Conservation (phyloP, 352 stramenopile genomes). For the Globisporangium middletonii region DNA sequence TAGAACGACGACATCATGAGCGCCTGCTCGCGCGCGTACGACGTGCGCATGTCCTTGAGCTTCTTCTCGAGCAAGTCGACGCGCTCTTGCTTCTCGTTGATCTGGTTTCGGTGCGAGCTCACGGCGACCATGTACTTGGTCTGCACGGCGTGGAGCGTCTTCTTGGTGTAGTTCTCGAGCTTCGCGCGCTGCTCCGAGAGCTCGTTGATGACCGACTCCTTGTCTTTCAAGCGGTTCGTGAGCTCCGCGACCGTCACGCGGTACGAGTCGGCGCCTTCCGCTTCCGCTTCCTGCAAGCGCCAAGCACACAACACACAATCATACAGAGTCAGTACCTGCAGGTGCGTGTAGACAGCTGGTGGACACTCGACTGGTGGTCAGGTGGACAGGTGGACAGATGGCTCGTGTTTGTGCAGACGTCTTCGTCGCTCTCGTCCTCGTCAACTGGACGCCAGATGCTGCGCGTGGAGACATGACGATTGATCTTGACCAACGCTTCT, state of each 20-base stretch:
- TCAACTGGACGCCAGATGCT: not conserved
- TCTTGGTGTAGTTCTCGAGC: conserved; percentile 89
- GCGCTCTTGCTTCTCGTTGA: conserved; percentile 82
- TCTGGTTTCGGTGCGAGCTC: conserved; percentile 83
- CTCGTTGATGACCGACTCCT: conserved; percentile 86
- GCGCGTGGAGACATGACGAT: too few relatives aligned
- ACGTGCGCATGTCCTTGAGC: conserved; percentile 72
- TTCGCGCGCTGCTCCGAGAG: conserved; percentile 81
- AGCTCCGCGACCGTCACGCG: conserved; percentile 74
- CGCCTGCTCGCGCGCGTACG: conserved; percentile 78
- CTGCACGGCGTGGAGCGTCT: conserved; percentile 87
- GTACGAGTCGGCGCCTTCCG: conserved; percentile 65
- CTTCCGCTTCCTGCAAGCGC: conserved; percentile 33
- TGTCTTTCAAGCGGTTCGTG: conserved; percentile 85
- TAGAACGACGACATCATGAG: conserved; percentile 89
- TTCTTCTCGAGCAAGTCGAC: conserved; percentile 85
- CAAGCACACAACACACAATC: not conserved
- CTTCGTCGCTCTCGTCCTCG: not conserved
- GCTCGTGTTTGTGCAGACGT: not conserved
- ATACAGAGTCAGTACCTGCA: not conserved
- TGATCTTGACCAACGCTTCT: not conserved
- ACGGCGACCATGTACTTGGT: conserved; percentile 90
- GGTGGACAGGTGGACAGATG: not conserved
- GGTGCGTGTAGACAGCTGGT: not conserved
- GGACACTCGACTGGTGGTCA: too few relatives aligned